Percentiles rank a stretch among this genome's conserved stretches.
These are phyloP conservation scores for Zostera marina DNA, from an alignment of 116 monocot species.

Conservation along the genomic window DNA sequence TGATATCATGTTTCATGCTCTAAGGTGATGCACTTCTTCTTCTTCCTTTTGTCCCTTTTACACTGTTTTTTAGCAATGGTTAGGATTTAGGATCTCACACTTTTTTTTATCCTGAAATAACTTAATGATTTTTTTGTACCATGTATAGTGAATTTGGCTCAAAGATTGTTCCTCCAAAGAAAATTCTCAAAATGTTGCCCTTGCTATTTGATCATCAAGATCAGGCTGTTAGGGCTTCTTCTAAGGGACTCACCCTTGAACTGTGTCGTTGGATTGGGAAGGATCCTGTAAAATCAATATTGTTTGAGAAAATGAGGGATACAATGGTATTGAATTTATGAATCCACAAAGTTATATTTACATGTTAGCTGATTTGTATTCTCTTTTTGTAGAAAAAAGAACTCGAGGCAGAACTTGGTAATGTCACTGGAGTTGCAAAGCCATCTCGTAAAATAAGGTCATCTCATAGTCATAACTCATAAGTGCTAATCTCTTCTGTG, in stretches of 20 bases:
- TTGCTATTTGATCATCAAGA: conserved; percentile 99
- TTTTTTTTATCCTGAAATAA: conserved; percentile 1
- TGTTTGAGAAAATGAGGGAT: conserved; percentile 99
- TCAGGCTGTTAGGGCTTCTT: conserved; percentile 89
- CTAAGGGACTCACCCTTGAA: conserved; percentile 93
- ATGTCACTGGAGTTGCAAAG: conserved; percentile 70
- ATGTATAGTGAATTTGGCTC: conserved; percentile 87
- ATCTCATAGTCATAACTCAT: not conserved
- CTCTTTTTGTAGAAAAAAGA: conserved; percentile 85
- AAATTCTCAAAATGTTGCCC: conserved; percentile 94
- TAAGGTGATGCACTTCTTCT: conserved; percentile 48
- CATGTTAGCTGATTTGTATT: not conserved
- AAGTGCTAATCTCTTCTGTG: not conserved
- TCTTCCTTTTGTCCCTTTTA: not conserved
- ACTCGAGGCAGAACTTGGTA: conserved; percentile 86
- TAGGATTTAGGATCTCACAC: not conserved
- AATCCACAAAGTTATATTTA: not conserved
- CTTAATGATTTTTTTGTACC: not conserved
- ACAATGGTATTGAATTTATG: conserved; percentile 57
- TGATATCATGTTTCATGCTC: conserved; percentile 99
- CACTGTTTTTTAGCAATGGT: not conserved
- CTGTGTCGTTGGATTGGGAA: conserved; percentile 99
- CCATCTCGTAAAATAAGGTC: conserved; percentile 98
- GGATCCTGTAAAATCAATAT: conserved; percentile 88
- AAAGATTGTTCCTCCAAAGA: conserved; percentile 92